Conservation (phyloP, 192 early-diverging fungal genomes). For the Linnemannia exigua region DNA sequence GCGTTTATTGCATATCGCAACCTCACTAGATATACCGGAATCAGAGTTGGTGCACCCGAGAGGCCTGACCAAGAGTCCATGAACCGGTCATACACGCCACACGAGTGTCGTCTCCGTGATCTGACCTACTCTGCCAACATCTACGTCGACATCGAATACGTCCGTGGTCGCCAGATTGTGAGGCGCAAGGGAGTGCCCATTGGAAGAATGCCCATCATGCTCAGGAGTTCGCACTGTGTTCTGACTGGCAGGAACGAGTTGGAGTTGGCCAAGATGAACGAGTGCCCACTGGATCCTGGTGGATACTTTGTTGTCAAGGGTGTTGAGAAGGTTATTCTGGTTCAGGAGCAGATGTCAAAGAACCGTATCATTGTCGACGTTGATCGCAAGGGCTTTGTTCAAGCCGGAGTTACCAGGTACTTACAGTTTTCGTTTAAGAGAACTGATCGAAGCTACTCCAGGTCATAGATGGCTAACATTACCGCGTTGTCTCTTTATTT, state of each 20-base stretch:
- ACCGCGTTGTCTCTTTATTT: neutral
- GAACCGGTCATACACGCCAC: conserved; percentile 86
- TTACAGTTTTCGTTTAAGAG: neutral
- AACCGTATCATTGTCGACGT: conserved; percentile 97
- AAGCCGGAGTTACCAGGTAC: conserved; percentile 86
- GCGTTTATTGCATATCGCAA: neutral
- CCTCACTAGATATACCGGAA: conserved; percentile 81
- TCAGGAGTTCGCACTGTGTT: conserved; percentile 88
- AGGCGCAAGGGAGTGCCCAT: conserved; percentile 86
- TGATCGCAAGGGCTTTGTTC: conserved; percentile 85
- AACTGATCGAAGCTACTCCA: neutral
- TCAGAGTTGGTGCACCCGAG: conserved; percentile 87
- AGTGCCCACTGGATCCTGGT: conserved; percentile 97
- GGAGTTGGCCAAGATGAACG: conserved; percentile 89
- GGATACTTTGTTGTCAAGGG: conserved; percentile 98
- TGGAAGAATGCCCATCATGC: conserved; percentile 97
- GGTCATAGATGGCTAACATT: neutral
- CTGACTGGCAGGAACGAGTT: conserved; percentile 82
- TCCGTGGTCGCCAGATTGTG: conserved; percentile 84
- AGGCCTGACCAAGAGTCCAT: conserved; percentile 80
- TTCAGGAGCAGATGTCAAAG: conserved; percentile 99
- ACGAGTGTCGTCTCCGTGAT: conserved; percentile 97
- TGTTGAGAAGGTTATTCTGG: conserved; percentile 96
- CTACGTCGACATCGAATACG: conserved; percentile 94
- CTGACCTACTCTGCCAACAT: conserved; percentile 95